phyloP scores from a whole-genome alignment of 129 eudicot genomes.

The Glebionis coronaria region DNA sequence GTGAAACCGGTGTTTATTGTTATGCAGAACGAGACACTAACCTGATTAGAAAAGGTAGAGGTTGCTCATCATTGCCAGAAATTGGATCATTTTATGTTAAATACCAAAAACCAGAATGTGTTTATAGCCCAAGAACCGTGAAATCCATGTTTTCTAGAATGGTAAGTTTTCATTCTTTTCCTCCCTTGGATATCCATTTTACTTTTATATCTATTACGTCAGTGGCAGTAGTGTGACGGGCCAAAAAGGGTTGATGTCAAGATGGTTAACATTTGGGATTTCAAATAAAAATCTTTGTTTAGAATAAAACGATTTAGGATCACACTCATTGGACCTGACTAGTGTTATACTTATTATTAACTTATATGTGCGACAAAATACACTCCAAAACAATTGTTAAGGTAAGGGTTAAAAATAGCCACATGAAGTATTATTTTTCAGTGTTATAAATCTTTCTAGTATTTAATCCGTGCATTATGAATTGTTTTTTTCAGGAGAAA shows the following conservation, averaged over 20 bases:
- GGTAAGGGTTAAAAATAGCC: not conserved
- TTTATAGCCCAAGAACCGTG: constrained; percentile 84
- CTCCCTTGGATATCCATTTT: not conserved
- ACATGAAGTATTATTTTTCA: not conserved
- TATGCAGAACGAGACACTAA: constrained; percentile 78
- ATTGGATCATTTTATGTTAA: too few species aligned
- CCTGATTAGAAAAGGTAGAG: constrained; percentile 69
- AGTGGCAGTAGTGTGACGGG: not conserved
- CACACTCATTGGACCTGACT: not conserved
- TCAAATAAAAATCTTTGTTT: too few species aligned
- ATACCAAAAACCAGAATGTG: constrained; percentile 78
- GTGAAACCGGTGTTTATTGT: too few species aligned
- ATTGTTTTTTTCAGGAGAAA: constrained; percentile 61
- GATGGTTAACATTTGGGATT: too few species aligned
- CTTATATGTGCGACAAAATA: not conserved
- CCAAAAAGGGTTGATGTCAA: too few species aligned
- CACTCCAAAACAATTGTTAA: too few species aligned
- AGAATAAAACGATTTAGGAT: too few species aligned
- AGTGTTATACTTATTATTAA: too few species aligned
- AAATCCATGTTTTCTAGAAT: constrained; percentile 77
- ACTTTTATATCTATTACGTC: not conserved
- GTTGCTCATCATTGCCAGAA: constrained; percentile 89
- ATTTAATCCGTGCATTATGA: not conserved
- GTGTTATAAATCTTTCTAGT: not conserved
- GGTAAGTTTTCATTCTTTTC: constrained; percentile 43